These are phyloP conservation scores for Pachysolen tannophilus DNA, from an alignment of 805 yeast species.

Conservation along the genomic window DNA sequence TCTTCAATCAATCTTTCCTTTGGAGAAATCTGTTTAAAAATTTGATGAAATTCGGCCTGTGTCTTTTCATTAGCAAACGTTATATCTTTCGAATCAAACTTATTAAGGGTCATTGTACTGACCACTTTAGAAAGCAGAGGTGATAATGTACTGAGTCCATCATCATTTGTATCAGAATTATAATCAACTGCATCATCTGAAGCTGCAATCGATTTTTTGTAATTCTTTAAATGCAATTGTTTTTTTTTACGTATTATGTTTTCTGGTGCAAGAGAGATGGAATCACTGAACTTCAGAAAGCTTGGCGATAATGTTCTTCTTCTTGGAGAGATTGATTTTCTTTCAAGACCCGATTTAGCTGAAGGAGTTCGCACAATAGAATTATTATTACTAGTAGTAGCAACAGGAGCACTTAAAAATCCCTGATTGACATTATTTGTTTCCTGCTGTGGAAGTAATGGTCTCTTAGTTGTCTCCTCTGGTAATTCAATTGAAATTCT, in stretches of 20 bases:
- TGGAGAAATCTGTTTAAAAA: conserved; percentile 43
- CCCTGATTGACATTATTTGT: not conserved
- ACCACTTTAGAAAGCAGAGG: conserved; percentile 7
- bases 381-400: not conserved
- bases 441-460: not conserved
- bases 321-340: conserved; percentile 11
- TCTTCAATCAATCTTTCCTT: conserved; percentile 52
- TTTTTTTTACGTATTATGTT: no score
- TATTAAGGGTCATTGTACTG: conserved; percentile 9
- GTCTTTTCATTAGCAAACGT: conserved; percentile 39
- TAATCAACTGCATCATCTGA: conserved; percentile 9
- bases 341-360: not conserved
- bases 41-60: conserved; percentile 52
- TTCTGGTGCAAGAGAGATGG: no score
- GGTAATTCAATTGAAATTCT: conserved; percentile 1
- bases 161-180: conserved; percentile 7
- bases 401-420: not conserved
- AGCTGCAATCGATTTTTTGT: not conserved
- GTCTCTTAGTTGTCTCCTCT: not conserved
- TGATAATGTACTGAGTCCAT: conserved; percentile 4
- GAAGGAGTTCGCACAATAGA: not conserved
- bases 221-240: no score
- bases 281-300: no score
- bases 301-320: conserved; percentile 13
- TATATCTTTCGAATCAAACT: conserved; percentile 6